Evolutionary conservation across 345 rosid species (phyloP).

Genomic region (Acer campestre): DNA sequence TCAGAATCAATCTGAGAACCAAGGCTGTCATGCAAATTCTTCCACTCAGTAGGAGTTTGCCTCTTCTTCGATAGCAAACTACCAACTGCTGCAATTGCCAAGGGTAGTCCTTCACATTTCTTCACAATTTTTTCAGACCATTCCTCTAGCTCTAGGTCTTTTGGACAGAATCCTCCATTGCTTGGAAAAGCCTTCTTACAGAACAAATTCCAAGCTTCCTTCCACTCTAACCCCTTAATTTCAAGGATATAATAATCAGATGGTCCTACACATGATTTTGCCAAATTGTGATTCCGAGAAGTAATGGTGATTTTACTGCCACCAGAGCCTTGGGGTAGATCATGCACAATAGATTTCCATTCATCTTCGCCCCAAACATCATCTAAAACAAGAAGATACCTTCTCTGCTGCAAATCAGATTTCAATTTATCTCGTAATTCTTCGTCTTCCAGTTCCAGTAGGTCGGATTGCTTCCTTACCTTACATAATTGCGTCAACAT

Average conservation of each 20-base stretch:
- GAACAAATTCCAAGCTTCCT: constrained; percentile 6
- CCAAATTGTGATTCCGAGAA: neutral
- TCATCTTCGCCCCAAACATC: constrained; percentile 10
- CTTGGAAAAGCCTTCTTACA: constrained; percentile 16
- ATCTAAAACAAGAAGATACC: constrained; percentile 20
- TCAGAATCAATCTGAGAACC: neutral
- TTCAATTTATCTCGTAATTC: neutral
- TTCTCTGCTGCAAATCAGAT: neutral
- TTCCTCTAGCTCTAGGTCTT: neutral
- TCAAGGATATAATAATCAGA: neutral
- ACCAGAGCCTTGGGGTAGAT: neutral
- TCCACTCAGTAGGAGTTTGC: constrained; percentile 2
- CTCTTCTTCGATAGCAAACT: constrained; percentile 7
- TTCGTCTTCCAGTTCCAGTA: neutral
- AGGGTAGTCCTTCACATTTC: constrained; percentile 27
- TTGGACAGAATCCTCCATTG: constrained; percentile 3
- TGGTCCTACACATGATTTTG: neutral
- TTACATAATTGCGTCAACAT: neutral
- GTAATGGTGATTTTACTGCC: constrained; percentile 25
- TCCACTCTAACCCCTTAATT: neutral
- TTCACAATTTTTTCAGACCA: constrained; percentile 10
- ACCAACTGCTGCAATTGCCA: constrained; percentile 12
- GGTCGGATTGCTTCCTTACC: neutral
- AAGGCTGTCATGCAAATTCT: constrained; percentile 8
- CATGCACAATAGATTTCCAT: neutral